A percentile compares a stretch with the other conserved stretches of the same genome.
Evolutionary conservation across 805 yeast genomes (phyloP).

Genomic region (Debaryomyces tyrocola): DNA sequence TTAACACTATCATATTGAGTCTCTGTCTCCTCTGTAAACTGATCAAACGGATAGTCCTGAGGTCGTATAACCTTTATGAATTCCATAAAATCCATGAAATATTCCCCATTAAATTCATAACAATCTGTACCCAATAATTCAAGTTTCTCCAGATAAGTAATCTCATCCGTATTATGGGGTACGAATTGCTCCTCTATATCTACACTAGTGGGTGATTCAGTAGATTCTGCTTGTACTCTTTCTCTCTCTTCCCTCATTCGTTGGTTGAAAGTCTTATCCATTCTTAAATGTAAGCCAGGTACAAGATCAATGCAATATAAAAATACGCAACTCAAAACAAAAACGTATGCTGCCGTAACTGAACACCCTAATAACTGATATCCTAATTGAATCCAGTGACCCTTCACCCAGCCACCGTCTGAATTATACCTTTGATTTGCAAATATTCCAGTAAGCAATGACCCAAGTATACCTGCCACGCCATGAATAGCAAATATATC

Average conservation of each 20-base stretch:
- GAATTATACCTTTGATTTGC: constrained; percentile 32
- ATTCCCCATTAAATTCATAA: constrained; percentile 43
- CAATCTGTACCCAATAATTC: constrained; percentile 40
- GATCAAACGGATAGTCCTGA: constrained; percentile 28
- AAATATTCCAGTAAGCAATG: constrained; percentile 40
- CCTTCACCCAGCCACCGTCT: constrained; percentile 42
- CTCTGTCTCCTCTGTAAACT: background rate
- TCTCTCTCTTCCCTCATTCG: constrained; percentile 18
- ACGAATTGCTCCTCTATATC: background rate
- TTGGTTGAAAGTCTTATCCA: constrained; percentile 38
- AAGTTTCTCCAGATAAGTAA: constrained; percentile 19
- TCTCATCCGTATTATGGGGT: background rate
- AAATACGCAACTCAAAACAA: constrained; percentile 29
- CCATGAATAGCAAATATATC: constrained; percentile 47
- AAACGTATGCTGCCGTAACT: constrained; percentile 34
- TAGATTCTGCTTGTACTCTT: constrained; percentile 14
- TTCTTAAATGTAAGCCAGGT: constrained; percentile 43
- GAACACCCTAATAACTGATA: constrained; percentile 39
- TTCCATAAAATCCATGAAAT: constrained; percentile 40
- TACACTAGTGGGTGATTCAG: background rate
- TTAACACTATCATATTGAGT: background rate
- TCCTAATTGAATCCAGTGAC: constrained; percentile 41
- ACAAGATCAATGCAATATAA: constrained; percentile 36
- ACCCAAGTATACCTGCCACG: constrained; percentile 40
- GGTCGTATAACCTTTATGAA: constrained; percentile 37